Base-by-base conservation (phyloP, 768 basidiomycete species). In the Phylloporus scabripes region DNA sequence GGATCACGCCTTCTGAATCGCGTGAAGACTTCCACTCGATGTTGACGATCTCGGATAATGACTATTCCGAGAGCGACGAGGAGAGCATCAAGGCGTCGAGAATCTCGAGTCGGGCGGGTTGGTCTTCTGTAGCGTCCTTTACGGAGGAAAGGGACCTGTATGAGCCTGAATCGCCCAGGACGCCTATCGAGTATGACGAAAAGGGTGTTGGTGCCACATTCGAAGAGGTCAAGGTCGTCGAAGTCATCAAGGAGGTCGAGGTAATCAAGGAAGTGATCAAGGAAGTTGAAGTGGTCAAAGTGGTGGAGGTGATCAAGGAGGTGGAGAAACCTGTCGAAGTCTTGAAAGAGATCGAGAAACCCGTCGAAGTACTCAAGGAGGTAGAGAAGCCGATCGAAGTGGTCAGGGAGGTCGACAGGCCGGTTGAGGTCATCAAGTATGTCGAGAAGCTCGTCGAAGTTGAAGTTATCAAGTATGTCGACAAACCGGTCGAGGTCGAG, bases 21-120 rank as follows among this genome's bases (percentile, higher is more conserved):
- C 70, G 69, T 26, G 81, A 86, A 31, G 85, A 87, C 57, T 88
- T 88, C 78, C 81, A 90, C 61, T 89, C 85, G 6, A 72, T 85
- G 63, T 67, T 80, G 72, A 87, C 85, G 2, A 71, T 73, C 50
- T 81, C 83, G 34, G 86, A 88, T 55, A 81, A 80, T 51, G 86
- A 79, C 47, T 81, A 76, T 59, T 81, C 78, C 2, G 77, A 73
- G 46, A 74, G 76, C 36, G 74, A 78, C 50, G 78, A 74, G n/a
- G 84, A 84, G 67, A 92, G 89, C 50, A 80, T 92, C 71, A 87
- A 80, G 63, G 83, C 78, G 0, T 85, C 83, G 5, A 68, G 71
- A 37, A 57, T 81, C 48, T 64, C 69, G 55, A 63, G 67, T 46
- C 60, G 67, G 36, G 50, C 51, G 3, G 59, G 57, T 29, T 56